Percentiles rank a stretch among this genome's conserved stretches.
These are phyloP conservation scores for Geranium brycei DNA, from an alignment of 345 rosid genomes.

Conservation along the genomic window DNA sequence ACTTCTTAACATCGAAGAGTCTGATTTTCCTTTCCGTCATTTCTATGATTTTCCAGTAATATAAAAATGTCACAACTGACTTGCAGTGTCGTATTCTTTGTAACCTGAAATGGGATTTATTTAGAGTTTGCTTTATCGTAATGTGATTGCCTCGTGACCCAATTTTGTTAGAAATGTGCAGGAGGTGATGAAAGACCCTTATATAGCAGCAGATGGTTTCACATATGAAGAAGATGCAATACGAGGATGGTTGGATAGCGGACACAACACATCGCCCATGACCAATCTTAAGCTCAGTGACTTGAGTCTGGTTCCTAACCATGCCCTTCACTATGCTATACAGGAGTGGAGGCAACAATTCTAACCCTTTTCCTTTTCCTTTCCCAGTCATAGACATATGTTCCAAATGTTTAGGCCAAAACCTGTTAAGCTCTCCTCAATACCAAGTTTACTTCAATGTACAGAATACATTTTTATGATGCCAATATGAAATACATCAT, in stretches of 20 bases:
- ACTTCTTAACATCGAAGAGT: background rate
- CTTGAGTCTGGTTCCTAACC: conserved; percentile 60
- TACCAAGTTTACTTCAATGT: background rate
- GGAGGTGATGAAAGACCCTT: conserved; percentile 82
- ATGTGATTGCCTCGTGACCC: no score
- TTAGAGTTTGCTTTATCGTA: background rate
- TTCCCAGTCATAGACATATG: background rate
- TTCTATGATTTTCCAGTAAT: no score
- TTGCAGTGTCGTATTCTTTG: no score
- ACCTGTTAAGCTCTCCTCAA: no score
- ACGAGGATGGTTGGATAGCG: conserved; percentile 70
- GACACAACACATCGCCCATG: conserved; percentile 83
- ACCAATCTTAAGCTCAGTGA: conserved; percentile 69
- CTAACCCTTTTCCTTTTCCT: conserved; percentile 15
- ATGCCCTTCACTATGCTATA: conserved; percentile 73
- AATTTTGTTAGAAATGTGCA: conserved; percentile 15
- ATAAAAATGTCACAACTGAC: no score
- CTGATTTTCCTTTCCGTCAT: no score
- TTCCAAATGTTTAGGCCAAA: no score
- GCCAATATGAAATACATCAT: background rate
- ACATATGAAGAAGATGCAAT: conserved; percentile 87
- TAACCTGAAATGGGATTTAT: background rate
- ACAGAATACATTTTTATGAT: background rate
- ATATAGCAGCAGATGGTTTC: conserved; percentile 81
- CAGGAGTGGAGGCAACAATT: conserved; percentile 60